These are phyloP conservation scores for Chlorella sp. DNA, from an alignment of 139 green algal species.

Conservation along the genomic window DNA sequence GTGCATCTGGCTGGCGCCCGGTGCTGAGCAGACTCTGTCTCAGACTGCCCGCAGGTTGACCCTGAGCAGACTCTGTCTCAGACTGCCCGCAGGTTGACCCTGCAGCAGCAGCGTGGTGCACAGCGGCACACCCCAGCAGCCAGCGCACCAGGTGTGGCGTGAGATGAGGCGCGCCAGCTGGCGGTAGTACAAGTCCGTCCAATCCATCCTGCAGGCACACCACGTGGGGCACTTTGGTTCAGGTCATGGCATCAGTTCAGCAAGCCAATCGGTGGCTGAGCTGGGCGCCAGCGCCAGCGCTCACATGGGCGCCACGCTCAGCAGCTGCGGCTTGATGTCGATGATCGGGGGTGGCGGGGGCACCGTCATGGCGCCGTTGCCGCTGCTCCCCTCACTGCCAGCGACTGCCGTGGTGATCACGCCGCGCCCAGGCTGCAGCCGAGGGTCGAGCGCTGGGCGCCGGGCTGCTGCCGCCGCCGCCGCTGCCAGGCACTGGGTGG, in stretches of 20 bases:
- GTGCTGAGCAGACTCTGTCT: too few species aligned
- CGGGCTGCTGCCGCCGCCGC: too few species aligned
- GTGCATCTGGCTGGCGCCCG: too few species aligned
- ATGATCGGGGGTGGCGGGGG: background rate
- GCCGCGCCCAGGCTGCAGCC: background rate
- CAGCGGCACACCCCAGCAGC: too few species aligned
- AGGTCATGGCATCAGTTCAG: background rate
- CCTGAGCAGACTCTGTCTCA: too few species aligned
- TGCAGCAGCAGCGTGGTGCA: too few species aligned
- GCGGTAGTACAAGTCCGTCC: conserved; percentile 88
- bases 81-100: too few species aligned
- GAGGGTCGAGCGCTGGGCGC: too few species aligned
- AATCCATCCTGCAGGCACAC: conserved; percentile 83
- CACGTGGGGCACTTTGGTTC: too few species aligned
- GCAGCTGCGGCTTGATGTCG: conserved; percentile 48
- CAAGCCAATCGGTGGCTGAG: background rate
- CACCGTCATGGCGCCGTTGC: background rate
- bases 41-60: too few species aligned
- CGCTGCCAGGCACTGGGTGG: too few species aligned
- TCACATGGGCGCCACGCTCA: conserved; percentile 88
- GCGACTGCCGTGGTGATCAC: background rate
- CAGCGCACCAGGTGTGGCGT: conserved; percentile 63
- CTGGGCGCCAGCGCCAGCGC: conserved; percentile 7
- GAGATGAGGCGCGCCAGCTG: conserved; percentile 86
- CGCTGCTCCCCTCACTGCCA: background rate